A percentile compares a stretch with the other conserved stretches of the same genome.
These are phyloP conservation scores for Diutina rugosa DNA, from an alignment of 1,139 yeast species.

Conservation along the genomic window DNA sequence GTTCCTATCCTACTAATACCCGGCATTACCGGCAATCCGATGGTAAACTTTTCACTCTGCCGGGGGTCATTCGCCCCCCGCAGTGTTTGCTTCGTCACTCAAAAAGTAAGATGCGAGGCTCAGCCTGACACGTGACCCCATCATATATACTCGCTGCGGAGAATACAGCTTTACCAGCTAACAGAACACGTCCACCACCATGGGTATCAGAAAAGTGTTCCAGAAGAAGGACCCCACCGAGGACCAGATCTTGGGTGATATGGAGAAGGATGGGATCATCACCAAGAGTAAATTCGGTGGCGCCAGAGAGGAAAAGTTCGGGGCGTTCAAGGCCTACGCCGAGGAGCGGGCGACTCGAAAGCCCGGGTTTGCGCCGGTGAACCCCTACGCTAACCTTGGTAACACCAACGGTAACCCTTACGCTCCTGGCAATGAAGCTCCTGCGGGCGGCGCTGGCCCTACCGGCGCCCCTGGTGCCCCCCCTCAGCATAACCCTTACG, in stretches of 20 bases:
- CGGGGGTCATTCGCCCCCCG: not conserved
- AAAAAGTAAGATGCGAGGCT: not conserved
- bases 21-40: no score
- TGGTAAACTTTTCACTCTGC: no score
- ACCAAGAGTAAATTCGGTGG: conserved; percentile 19
- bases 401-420: conserved; percentile 5
- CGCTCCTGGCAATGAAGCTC: not conserved
- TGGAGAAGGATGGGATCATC: conserved; percentile 40
- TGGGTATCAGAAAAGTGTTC: conserved; percentile 43
- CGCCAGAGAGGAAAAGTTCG: conserved; percentile 41
- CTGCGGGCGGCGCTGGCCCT: not conserved
- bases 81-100: not conserved
- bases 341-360: conserved; percentile 27
- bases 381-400: conserved; percentile 25
- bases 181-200: conserved; percentile 6
- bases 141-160: not conserved
- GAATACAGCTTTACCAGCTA: not conserved
- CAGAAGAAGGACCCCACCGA: conserved; percentile 52
- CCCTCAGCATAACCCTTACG: conserved; percentile 4
- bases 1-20: no score
- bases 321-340: conserved; percentile 54
- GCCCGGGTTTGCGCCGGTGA: conserved; percentile 34
- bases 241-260: conserved; percentile 35
- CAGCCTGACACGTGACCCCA: not conserved
- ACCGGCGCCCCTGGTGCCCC: not conserved